Conservation (phyloP, 371 early-diverging fungal species). For the Dentiscutata heterogama region DNA sequence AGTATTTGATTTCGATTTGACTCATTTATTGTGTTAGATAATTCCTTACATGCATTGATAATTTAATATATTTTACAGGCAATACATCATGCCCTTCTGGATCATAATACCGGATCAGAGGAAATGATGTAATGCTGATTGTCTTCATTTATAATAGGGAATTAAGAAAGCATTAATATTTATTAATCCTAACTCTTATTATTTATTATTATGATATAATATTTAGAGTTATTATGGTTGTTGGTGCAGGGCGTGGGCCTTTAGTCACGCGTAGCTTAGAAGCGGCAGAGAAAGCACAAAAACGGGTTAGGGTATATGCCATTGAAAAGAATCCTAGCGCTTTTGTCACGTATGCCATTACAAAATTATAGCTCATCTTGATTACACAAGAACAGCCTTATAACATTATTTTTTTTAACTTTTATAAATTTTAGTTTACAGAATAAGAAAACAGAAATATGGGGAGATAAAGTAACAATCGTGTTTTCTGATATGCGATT, state of each 20-base stretch:
- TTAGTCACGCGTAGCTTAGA: slow-evolving; percentile 85
- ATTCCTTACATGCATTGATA: neutral
- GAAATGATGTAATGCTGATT: slow-evolving; percentile 51
- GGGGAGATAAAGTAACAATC: slow-evolving; percentile 85
- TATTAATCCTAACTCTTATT: too few relatives aligned
- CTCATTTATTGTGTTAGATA: neutral
- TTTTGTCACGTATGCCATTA: slow-evolving; percentile 76
- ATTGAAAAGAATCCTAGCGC: slow-evolving; percentile 97
- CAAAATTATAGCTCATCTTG: neutral
- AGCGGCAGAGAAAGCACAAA: slow-evolving; percentile 76
- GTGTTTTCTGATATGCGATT: slow-evolving; percentile 92
- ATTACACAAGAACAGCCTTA: neutral
- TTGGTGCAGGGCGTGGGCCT: slow-evolving; percentile 83
- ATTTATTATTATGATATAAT: neutral
- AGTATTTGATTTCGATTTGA: neutral
- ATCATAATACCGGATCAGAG: slow-evolving; percentile 59
- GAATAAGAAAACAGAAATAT: slow-evolving; percentile 74
- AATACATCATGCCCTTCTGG: slow-evolving; percentile 69
- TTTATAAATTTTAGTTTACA: slow-evolving; percentile 66
- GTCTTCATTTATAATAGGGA: too few relatives aligned
- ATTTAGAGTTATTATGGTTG: slow-evolving; percentile 87
- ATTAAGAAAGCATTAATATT: too few relatives aligned
- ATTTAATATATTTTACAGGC: slow-evolving; percentile 53
- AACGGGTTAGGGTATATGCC: slow-evolving; percentile 79
- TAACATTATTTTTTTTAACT: neutral